Evolutionary conservation across 495 filamentous ascomycete species (phyloP).

Genomic region (Chaetomium cochliodes): DNA sequence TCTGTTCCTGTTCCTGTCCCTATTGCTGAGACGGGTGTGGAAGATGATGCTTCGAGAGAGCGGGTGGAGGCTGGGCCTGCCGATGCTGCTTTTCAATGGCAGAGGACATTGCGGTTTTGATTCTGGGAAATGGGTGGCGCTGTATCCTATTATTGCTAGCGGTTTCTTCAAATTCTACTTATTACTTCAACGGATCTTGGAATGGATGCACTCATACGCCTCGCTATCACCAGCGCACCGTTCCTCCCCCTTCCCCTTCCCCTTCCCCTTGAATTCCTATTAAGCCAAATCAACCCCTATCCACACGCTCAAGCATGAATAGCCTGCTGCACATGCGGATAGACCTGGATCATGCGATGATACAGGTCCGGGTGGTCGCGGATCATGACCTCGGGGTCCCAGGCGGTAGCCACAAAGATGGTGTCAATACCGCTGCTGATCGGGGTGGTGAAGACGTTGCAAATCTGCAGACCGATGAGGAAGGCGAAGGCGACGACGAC

Average conservation of each 20-base stretch:
- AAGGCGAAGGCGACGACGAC: constrained; percentile 82
- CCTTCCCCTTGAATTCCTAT: no score
- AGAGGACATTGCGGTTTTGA: not conserved
- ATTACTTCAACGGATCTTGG: no score
- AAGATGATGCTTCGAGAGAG: not conserved
- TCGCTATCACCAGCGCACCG: no score
- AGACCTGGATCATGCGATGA: constrained; percentile 68
- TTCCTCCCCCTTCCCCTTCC: no score
- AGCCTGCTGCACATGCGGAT: constrained; percentile 72
- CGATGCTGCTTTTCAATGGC: not conserved
- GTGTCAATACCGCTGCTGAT: constrained; percentile 71
- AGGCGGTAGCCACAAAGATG: constrained; percentile 84
- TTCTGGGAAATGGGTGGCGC: not conserved
- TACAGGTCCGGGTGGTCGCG: constrained; percentile 80
- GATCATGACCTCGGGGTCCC: constrained; percentile 84
- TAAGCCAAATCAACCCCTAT: not conserved
- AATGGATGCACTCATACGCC: not conserved
- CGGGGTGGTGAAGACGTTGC: constrained; percentile 82
- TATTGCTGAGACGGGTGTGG: not conserved
- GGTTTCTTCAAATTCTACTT: not conserved
- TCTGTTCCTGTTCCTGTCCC: no score
- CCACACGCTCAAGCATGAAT: constrained; percentile 37
- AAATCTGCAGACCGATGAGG: constrained; percentile 81
- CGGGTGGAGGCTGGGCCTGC: not conserved
- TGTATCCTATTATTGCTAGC: not conserved